phyloP scores from a whole-genome alignment of 345 rosid species.

The Iberis pinnata region DNA sequence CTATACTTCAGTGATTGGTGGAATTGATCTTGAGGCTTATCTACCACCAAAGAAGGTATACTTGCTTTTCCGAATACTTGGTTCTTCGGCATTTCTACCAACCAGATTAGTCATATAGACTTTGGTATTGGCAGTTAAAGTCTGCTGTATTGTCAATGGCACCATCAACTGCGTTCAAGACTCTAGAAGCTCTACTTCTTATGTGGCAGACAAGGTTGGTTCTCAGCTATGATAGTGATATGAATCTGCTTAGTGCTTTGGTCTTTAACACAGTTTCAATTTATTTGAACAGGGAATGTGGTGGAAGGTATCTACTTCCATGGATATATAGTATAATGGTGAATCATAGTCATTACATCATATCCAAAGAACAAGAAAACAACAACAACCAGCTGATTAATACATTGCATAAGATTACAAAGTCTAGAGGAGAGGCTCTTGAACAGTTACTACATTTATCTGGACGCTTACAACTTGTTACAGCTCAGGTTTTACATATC shows the following conservation, averaged over 20 bases:
- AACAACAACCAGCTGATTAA: slow-evolving; percentile 38
- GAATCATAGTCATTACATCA: slow-evolving; percentile 17
- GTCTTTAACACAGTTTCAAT: not conserved
- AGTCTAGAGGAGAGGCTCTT: slow-evolving; percentile 50
- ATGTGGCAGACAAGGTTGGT: slow-evolving; percentile 81
- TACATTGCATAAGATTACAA: slow-evolving; percentile 54
- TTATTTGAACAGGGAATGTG: slow-evolving; percentile 44
- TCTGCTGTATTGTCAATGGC: slow-evolving; percentile 57
- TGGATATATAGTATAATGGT: slow-evolving; percentile 79
- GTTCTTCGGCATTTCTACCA: not conserved
- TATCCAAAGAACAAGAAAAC: slow-evolving; percentile 43
- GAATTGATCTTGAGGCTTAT: slow-evolving; percentile 53
- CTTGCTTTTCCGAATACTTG: not conserved
- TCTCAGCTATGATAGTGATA: not conserved
- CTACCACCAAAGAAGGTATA: slow-evolving; percentile 68
- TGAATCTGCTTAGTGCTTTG: not conserved
- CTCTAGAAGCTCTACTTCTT: slow-evolving; percentile 54
- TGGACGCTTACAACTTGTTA: slow-evolving; percentile 77
- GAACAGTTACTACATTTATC: slow-evolving; percentile 66
- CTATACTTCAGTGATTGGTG: slow-evolving; percentile 35
- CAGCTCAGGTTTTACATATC: slow-evolving; percentile 57
- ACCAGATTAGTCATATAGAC: not conserved
- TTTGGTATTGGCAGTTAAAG: slow-evolving; percentile 48
- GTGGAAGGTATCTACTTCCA: slow-evolving; percentile 51
- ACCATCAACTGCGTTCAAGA: slow-evolving; percentile 53